These are phyloP conservation scores for Aphanomyces invadans DNA, from an alignment of 352 stramenopile species.

Conservation along the genomic window DNA sequence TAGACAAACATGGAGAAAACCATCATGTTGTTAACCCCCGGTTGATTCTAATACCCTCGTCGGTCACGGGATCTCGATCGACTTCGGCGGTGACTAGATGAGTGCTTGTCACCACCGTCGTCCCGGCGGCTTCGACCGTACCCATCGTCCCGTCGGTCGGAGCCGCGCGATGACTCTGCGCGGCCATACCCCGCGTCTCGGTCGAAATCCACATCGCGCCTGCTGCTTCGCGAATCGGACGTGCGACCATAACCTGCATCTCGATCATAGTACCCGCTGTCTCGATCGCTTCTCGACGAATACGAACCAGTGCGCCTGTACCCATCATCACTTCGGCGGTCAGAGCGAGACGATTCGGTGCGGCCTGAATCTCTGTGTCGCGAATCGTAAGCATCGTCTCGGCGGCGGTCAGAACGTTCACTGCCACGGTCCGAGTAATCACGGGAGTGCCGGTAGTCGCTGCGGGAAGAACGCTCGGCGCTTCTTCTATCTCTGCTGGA, in stretches of 20 bases:
- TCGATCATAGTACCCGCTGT: not conserved
- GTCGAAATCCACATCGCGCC: not conserved
- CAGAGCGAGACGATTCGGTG: constrained; percentile 5
- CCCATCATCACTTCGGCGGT: constrained; percentile 3
- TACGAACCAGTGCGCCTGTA: not conserved
- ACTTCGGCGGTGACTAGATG: not conserved
- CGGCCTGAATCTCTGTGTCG: not conserved
- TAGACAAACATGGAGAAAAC: too few species aligned
- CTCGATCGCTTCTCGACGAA: not conserved
- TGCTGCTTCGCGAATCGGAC: not conserved
- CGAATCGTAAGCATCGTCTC: not conserved
- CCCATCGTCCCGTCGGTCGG: not conserved
- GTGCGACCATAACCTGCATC: not conserved
- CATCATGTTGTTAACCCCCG: too few species aligned
- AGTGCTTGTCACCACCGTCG: not conserved
- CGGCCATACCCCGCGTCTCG: constrained; percentile 11
- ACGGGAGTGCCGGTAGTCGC: not conserved
- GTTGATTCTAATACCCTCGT: not conserved
- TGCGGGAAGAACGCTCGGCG: not conserved
- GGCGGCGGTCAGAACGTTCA: not conserved
- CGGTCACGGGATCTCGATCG: constrained; percentile 7
- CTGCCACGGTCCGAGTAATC: not conserved
- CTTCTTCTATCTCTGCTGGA: not conserved
- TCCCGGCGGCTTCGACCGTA: not conserved
- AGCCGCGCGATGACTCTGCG: not conserved